Evolutionary conservation across 1,284 basidiomycete genomes (phyloP), one percentile per base, ranked within the genome.

Genomic region (Leccinum pachyderme): DNA sequence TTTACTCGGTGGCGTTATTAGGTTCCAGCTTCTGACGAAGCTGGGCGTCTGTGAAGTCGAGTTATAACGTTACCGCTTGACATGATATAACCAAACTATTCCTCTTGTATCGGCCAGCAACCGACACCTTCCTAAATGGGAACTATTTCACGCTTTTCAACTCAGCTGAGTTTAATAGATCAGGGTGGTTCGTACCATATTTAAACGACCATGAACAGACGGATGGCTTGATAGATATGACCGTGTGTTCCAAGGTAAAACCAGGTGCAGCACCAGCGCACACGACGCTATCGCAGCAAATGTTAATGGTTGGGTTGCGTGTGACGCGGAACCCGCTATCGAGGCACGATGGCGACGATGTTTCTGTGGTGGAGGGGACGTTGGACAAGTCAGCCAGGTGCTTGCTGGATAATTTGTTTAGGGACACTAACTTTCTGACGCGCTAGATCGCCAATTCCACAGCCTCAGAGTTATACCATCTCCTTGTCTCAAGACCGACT

Each of bases 401-500:
- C 18, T 18, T 18, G 18, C 18, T 18, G 18, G 18, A 18, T 18
- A 18, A 18, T 18, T 18, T 18, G 18, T 18, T 18, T 18, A 18
- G 18, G 18, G 18, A 18, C 18, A 18, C 18, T 18, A 3, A 29
- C 39, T 35, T 29, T 61, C 59, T 63, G 9, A 29, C 29, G 9
- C 62, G 64, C 57, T 51, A 15, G 28, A 28, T 45, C 44, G 31
- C 31, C 50, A 49, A 47, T 51, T n/a, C 28, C 7, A 29, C 43
- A 4, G 0, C 2, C 4, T 33, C 18, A 18, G 18, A 7, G 12
- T 24, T n/a, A 27, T 31, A 3, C 22, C 15, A 45, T 63, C 43
- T 57, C 47, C 1, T 18, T 3, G n/a, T 37, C 27, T 15, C 49
- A 68, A 70, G 67, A 2, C 67, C 65, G 66, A 67, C 49, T 48